A percentile compares a stretch with the other conserved stretches of the same genome.
These are phyloP conservation scores for Primulina tabacum DNA, from an alignment of 257 asterid genomes.

Conservation along the genomic window DNA sequence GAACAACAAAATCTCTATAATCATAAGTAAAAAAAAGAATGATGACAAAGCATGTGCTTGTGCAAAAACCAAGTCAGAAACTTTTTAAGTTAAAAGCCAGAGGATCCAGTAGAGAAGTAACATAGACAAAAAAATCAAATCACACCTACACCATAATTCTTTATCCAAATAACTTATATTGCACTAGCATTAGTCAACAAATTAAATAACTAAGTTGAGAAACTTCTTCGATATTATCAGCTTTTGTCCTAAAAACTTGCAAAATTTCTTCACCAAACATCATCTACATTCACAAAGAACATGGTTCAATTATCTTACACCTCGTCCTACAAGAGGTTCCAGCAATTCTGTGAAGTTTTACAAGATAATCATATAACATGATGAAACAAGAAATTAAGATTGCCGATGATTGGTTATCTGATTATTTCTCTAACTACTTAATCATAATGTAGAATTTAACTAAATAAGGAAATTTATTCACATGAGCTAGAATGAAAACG, in stretches of 20 bases:
- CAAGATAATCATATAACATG: not conserved
- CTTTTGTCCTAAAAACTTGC: not conserved
- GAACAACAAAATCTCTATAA: not conserved
- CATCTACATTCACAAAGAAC: not conserved
- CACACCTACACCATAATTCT: not conserved
- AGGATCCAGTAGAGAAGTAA: not conserved
- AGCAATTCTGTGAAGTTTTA: not conserved
- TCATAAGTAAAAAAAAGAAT: not conserved
- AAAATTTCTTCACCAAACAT: not conserved
- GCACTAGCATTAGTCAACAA: not conserved
- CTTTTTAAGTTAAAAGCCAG: not conserved
- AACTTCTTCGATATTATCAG: not conserved
- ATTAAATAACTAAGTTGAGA: not conserved
- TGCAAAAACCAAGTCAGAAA: not conserved
- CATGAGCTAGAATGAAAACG: not conserved
- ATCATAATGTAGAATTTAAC: not conserved
- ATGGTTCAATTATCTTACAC: not conserved
- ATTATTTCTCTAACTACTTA: not conserved
- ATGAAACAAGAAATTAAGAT: not conserved
- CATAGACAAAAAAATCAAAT: not conserved
- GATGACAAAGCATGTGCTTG: not conserved
- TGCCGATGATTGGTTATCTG: not conserved
- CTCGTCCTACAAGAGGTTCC: not conserved
- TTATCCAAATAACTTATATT: not conserved
- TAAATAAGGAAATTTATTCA: not conserved